Base-by-base conservation (phyloP, 2,329 filamentous ascomycete species). In the Botryotinia globosa region DNA sequence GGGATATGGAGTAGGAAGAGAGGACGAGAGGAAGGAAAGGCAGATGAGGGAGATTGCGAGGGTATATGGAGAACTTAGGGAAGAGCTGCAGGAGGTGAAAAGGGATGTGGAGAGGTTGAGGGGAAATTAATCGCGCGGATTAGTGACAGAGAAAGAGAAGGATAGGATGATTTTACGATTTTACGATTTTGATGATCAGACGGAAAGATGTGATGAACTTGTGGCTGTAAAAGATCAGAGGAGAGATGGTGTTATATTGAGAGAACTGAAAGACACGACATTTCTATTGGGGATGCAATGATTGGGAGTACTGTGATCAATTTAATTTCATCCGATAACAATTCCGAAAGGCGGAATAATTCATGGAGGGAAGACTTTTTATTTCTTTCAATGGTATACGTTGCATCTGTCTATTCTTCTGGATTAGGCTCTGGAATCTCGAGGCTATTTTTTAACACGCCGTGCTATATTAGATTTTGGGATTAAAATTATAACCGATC, bases 11-110 rank as follows among this genome's bases (percentile, higher is more conserved):
- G 76, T 81, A 37, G 79, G 78, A 4, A 73, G 77, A 54, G 74
- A 76, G 18, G 77, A 75, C 20, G 64, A 67, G 9, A 63, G 48
- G 25, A 81, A 81, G 76, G 78, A 81, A 63, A 80, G 72, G 74
- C 70, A 78, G 63, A 79, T 81, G 79, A 80, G 67, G 71, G 79
- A 80, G 73, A 77, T 81, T 73, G 77, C 80, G 12, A 78, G 77
- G 73, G 79, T 78, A 34, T 81, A 80, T 77, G 76, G 72, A 34
- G 79, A 79, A 74, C 73, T 81, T 70, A 70, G 48, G 9, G 76
- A 42, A 44, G 79, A 81, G 71, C 20, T 80, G 18, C 74, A 73
- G 71, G 79, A 80, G 42, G 80, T 80, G 42, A 74, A 74, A 45
- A 77, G 72, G 62, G 80, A 81, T 78, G 76, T 81, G 48, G 76